Percentiles rank a stretch among this genome's conserved stretches.
These are phyloP conservation scores for Grigorovia humatica DNA, from an alignment of 805 yeast genomes.

Conservation along the genomic window DNA sequence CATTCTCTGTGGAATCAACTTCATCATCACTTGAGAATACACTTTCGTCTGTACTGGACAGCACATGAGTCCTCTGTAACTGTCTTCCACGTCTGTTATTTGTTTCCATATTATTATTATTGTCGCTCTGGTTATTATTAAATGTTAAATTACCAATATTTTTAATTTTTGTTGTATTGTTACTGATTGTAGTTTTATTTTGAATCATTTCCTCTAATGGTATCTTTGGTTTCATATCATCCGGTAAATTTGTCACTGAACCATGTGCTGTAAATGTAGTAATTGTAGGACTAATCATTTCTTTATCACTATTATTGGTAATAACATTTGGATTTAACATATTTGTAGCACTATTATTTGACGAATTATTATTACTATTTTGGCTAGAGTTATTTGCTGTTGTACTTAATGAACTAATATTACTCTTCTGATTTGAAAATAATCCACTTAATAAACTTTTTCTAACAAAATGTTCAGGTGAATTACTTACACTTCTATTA, in stretches of 20 bases:
- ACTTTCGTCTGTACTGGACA: conserved; percentile 1
- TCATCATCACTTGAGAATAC: neutral
- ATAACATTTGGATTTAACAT: neutral
- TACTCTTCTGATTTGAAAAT: conserved; percentile 14
- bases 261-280: conserved; percentile 19
- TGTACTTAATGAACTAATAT: neutral
- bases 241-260: conserved; percentile 21
- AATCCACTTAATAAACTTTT: conserved; percentile 25
- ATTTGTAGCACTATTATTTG: neutral
- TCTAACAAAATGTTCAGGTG: conserved; percentile 8
- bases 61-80: neutral
- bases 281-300: neutral
- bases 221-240: neutral
- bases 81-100: conserved; percentile 2
- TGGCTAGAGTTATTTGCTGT: neutral
- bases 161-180: neutral
- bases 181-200: neutral
- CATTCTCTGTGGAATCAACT: neutral
- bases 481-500: neutral
- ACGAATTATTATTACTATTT: neutral
- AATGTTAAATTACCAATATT: neutral
- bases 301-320: neutral
- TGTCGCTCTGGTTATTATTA: neutral
- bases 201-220: conserved; percentile 3
- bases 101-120: neutral